A percentile compares a stretch with the other conserved stretches of the same genome.
These are phyloP conservation scores for Gliomastix tumulicola DNA, from an alignment of 2,329 filamentous ascomycete species.

Conservation along the genomic window DNA sequence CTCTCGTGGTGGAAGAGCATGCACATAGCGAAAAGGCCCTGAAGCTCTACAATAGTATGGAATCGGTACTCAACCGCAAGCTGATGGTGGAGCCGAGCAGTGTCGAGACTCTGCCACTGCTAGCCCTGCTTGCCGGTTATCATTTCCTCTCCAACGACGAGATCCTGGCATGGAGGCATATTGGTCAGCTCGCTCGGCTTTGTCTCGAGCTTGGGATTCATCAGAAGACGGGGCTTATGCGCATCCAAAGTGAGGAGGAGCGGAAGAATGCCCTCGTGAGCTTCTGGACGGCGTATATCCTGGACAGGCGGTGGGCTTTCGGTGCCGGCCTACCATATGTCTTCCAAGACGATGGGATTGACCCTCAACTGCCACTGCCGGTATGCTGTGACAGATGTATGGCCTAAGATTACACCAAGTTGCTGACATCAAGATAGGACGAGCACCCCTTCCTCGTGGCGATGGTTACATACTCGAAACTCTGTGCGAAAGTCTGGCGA, in stretches of 20 bases:
- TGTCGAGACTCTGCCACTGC: constrained; percentile 38
- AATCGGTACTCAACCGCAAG: constrained; percentile 61
- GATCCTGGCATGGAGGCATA: constrained; percentile 76
- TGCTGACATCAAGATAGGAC: constrained; percentile 27
- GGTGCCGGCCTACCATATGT: constrained; percentile 84
- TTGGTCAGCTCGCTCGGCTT: constrained; percentile 73
- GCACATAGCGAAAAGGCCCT: constrained; percentile 71
- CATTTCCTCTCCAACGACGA: constrained; percentile 85
- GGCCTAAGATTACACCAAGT: neutral
- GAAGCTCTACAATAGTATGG: constrained; percentile 70
- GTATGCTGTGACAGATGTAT: constrained; percentile 38
- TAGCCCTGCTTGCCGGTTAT: constrained; percentile 54
- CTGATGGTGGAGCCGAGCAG: constrained; percentile 47
- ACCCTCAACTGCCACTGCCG: constrained; percentile 70
- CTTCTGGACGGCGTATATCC: constrained; percentile 82
- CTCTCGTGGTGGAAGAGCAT: constrained; percentile 68
- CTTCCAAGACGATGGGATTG: constrained; percentile 79
- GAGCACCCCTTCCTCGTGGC: constrained; percentile 65
- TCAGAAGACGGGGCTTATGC: constrained; percentile 64
- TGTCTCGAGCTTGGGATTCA: constrained; percentile 82
- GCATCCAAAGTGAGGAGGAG: constrained; percentile 62
- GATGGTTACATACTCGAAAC: constrained; percentile 78
- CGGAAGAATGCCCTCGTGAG: constrained; percentile 61
- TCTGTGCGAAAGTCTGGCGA: constrained; percentile 82
- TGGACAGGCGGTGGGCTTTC: constrained; percentile 84